Conservation (phyloP, 345 rosid genomes). For the Isatis tinctoria region DNA sequence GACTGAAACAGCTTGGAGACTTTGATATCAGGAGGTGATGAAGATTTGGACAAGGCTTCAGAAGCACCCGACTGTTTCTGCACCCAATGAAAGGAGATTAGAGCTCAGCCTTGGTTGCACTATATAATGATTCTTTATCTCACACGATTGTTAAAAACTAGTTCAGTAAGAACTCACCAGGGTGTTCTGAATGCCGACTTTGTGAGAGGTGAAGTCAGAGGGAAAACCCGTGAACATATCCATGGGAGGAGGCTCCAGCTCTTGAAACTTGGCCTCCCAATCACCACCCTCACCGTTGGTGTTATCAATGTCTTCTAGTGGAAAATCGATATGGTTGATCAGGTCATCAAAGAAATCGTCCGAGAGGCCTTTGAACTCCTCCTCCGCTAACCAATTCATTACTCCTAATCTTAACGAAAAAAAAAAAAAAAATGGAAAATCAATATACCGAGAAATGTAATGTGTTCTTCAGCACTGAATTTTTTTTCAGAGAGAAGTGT, state of each 20-base stretch:
- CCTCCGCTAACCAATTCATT: conserved; percentile 53
- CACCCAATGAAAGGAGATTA: conserved; percentile 30
- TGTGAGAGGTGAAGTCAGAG: conserved; percentile 27
- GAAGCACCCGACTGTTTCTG: conserved; percentile 34
- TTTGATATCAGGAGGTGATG: conserved; percentile 34
- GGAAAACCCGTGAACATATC: conserved; percentile 40
- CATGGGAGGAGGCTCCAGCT: conserved; percentile 65
- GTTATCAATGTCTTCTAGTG: conserved; percentile 54
- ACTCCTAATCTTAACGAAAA: conserved; percentile 9
- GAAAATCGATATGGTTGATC: conserved; percentile 48
- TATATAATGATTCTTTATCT: too few species aligned
- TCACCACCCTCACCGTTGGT: conserved; percentile 44
- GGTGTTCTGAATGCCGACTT: conserved; percentile 20
- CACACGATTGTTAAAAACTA: too few species aligned
- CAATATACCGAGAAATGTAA: neutral
- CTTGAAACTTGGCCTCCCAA: conserved; percentile 58
- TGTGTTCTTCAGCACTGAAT: neutral
- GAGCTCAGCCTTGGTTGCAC: neutral
- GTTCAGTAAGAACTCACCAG: conserved; percentile 36
- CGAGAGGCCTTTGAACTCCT: conserved; percentile 40
- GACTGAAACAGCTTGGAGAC: conserved; percentile 45
- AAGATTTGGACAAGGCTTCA: conserved; percentile 41
- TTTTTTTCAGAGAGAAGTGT: neutral
- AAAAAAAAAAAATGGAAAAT: neutral
- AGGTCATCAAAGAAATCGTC: conserved; percentile 67